Conservation (phyloP, 352 stramenopile species). For the Globisporangium echinulatum region DNA sequence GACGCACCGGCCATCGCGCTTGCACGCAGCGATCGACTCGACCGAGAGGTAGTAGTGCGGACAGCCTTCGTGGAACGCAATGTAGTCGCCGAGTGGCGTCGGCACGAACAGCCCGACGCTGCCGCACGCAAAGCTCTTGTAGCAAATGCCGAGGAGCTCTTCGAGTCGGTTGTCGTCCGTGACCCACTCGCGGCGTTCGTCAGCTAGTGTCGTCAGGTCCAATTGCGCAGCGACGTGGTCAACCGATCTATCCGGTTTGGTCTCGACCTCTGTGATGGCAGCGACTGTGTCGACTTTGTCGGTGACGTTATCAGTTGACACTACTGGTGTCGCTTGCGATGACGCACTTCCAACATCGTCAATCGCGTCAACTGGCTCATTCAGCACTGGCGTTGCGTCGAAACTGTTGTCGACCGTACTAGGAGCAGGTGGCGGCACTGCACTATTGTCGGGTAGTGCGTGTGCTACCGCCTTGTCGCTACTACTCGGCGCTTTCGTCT, state of each 20-base stretch:
- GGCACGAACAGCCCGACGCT: constrained; percentile 74
- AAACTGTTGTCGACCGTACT: neutral
- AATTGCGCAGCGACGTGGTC: no score
- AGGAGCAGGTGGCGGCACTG: neutral
- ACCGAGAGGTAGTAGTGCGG: constrained; percentile 77
- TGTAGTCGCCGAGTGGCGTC: constrained; percentile 77
- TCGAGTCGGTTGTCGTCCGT: constrained; percentile 60
- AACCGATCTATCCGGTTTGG: neutral
- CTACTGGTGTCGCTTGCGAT: no score
- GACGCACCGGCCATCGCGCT: constrained; percentile 37
- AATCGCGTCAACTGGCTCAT: no score
- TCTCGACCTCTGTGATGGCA: neutral
- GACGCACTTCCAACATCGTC: no score
- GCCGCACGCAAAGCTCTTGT: constrained; percentile 70
- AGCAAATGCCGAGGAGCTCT: constrained; percentile 75
- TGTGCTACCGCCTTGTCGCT: no score
- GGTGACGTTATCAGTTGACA: no score
- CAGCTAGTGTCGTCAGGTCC: constrained; percentile 10
- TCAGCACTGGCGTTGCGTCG: no score
- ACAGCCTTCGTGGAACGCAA: constrained; percentile 82
- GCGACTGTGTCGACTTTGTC: no score
- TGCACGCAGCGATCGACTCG: constrained; percentile 71
- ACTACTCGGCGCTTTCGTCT: neutral
- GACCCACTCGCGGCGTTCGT: constrained; percentile 37
- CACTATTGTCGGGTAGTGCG: no score